phyloP scores from a whole-genome alignment of 768 basidiomycete genomes.

The Podaxis sp. region DNA sequence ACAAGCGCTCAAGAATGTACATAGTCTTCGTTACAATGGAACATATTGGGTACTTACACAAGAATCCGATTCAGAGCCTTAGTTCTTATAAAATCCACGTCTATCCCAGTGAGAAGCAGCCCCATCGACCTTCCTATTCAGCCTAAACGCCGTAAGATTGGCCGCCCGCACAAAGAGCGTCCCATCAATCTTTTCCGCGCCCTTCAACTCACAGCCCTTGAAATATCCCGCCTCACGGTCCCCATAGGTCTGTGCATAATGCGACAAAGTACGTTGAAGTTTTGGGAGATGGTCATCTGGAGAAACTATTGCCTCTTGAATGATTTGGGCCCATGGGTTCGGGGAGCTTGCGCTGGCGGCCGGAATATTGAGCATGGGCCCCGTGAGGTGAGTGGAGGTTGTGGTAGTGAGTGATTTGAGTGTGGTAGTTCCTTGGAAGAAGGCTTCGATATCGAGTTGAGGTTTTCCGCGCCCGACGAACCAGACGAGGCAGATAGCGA shows the following conservation, averaged over 20 bases:
- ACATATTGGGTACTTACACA: neutral
- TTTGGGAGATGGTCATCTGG: conserved; percentile 55
- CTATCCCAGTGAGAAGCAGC: neutral
- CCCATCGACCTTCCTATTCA: conserved; percentile 1
- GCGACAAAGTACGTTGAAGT: conserved; percentile 35
- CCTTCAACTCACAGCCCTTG: conserved; percentile 37
- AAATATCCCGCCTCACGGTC: conserved; percentile 11
- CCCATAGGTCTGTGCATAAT: conserved; percentile 20
- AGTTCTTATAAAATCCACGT: conserved; percentile 3
- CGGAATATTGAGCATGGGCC: conserved; percentile 12
- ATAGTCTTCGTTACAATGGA: neutral
- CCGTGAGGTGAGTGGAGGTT: conserved; percentile 31
- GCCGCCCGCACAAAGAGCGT: conserved; percentile 59
- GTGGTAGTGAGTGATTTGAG: conserved; percentile 6
- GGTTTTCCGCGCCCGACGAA: conserved; percentile 60
- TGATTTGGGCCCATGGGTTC: conserved; percentile 59
- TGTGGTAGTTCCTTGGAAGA: conserved; percentile 33
- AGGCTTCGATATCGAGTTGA: conserved; percentile 45
- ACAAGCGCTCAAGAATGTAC: neutral
- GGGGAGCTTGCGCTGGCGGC: conserved; percentile 27
- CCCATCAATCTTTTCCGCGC: conserved; percentile 51
- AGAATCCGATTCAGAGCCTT: no score
- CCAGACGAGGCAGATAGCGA: conserved; percentile 49
- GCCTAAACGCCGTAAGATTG: conserved; percentile 42
- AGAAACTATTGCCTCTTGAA: conserved; percentile 52